phyloP scores from a whole-genome alignment of 345 rosid genomes.

The Cardamine chenopodiifolia region DNA sequence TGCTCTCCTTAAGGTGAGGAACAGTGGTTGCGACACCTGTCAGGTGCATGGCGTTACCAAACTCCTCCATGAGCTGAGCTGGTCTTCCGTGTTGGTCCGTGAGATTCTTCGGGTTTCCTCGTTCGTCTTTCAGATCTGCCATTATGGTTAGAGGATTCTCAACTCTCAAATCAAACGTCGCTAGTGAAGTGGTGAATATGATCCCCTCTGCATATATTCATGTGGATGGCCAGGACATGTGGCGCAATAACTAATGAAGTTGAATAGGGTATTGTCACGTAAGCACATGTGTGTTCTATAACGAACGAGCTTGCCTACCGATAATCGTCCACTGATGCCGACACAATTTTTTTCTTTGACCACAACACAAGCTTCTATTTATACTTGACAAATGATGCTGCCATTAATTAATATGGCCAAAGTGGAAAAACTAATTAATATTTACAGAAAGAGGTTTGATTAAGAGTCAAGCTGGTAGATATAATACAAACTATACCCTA shows the following conservation, averaged over 20 bases:
- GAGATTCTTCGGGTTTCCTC: constrained; percentile 52
- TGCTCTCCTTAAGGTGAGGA: constrained; percentile 36
- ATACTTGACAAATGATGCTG: neutral
- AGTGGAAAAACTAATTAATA: neutral
- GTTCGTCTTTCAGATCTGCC: constrained; percentile 65
- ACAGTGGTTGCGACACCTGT: constrained; percentile 59
- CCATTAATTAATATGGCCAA: neutral
- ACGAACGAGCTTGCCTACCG: neutral
- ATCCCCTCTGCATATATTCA: neutral
- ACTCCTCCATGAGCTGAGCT: constrained; percentile 61
- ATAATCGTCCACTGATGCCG: neutral
- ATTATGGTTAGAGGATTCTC: constrained; percentile 30
- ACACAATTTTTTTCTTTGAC: neutral
- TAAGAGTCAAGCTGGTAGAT: neutral
- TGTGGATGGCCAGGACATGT: constrained; percentile 25
- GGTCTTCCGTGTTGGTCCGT: constrained; percentile 59
- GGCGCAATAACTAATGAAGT: constrained; percentile 17
- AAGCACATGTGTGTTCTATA: constrained; percentile 24
- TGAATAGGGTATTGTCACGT: constrained; percentile 5
- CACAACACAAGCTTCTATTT: neutral
- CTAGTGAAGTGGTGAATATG: too few relatives aligned
- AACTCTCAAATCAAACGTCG: neutral
- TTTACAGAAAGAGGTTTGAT: constrained; percentile 11
- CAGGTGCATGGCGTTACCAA: constrained; percentile 59
- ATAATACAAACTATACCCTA: constrained; percentile 17